Evolutionary conservation across 1,284 basidiomycete species (phyloP).

Genomic region (Stygiomarasmius scandens): DNA sequence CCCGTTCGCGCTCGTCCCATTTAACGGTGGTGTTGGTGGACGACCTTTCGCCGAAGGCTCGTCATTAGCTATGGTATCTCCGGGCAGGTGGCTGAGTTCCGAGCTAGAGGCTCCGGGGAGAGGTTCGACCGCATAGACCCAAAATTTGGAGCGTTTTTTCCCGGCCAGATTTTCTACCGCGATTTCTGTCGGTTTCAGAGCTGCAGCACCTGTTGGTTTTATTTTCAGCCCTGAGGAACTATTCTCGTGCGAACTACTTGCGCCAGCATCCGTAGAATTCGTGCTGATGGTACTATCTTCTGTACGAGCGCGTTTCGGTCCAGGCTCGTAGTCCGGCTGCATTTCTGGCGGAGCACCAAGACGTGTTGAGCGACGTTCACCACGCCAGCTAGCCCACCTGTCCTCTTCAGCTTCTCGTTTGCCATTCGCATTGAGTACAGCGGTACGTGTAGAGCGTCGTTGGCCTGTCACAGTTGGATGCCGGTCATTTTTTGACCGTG

Average conservation of each 20-base stretch:
- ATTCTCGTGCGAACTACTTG: constrained; percentile 27
- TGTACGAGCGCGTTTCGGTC: constrained; percentile 69
- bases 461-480: constrained; percentile 40
- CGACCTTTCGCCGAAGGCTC: constrained; percentile 1
- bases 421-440: constrained; percentile 50
- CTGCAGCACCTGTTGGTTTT: constrained; percentile 54
- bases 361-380: constrained; percentile 72
- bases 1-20: constrained; percentile 6
- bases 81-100: constrained; percentile 12
- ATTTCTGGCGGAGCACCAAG: constrained; percentile 57
- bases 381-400: constrained; percentile 61
- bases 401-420: constrained; percentile 59
- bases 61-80: not conserved
- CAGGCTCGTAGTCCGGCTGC: constrained; percentile 50
- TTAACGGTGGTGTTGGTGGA: not conserved
- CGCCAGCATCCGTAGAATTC: constrained; percentile 46
- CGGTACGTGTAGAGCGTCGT: constrained; percentile 64
- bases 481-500: constrained; percentile 33
- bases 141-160: constrained; percentile 80
- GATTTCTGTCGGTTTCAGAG: constrained; percentile 65
- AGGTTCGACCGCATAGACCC: constrained; percentile 82
- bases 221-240: constrained; percentile 36
- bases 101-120: constrained; percentile 36
- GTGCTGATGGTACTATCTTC: constrained; percentile 68
- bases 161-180: constrained; percentile 72